phyloP scores from a whole-genome alignment of 192 early-diverging fungal genomes.

The Umbelopsis isabellina region DNA sequence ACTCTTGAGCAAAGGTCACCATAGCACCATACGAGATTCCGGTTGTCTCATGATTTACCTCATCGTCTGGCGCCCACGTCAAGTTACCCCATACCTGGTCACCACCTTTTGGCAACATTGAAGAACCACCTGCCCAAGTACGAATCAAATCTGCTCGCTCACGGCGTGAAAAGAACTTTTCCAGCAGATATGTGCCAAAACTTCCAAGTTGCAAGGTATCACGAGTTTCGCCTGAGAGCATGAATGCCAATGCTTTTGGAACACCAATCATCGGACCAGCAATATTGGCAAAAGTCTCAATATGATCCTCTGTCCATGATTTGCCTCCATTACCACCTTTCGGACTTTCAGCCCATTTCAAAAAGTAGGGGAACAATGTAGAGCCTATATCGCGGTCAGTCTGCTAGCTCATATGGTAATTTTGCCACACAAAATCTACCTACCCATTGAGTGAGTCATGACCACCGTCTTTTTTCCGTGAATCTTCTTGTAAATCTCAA shows the following conservation, averaged over 20 bases:
- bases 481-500: constrained; percentile 62
- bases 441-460: constrained; percentile 71
- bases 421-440: not conserved
- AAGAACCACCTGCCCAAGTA: constrained; percentile 77
- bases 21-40: constrained; percentile 56
- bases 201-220: constrained; percentile 83
- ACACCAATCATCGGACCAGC: constrained; percentile 86
- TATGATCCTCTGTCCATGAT: constrained; percentile 76
- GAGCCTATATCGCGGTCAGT: constrained; percentile 47
- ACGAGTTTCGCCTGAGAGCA: constrained; percentile 79
- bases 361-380: constrained; percentile 77
- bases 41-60: constrained; percentile 31
- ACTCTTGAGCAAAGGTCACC: constrained; percentile 49
- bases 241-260: constrained; percentile 77
- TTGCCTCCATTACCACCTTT: constrained; percentile 69
- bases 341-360: constrained; percentile 81
- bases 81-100: constrained; percentile 76
- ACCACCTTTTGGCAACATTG: constrained; percentile 87
- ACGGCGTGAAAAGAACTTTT: constrained; percentile 79
- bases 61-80: constrained; percentile 74
- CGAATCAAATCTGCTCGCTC: constrained; percentile 80
- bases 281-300: constrained; percentile 83
- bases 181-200: constrained; percentile 78
- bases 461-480: constrained; percentile 59
- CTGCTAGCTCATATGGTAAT: not conserved